phyloP scores from a whole-genome alignment of 768 basidiomycete genomes.

The Lentinula sp. region DNA sequence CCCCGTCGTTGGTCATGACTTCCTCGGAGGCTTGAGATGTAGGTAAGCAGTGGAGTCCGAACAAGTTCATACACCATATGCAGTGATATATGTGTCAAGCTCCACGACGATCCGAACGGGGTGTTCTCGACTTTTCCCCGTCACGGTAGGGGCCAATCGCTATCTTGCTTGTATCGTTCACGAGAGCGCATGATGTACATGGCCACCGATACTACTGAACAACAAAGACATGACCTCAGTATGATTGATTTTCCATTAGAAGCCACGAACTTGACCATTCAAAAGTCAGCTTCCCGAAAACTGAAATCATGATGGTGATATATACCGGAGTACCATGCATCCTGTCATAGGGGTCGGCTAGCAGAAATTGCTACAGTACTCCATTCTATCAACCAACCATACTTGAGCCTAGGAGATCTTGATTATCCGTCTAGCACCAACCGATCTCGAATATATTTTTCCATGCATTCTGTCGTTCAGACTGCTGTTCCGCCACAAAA shows the following conservation, averaged over 20 bases:
- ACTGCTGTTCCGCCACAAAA: not conserved
- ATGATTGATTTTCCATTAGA: no score
- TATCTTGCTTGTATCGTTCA: not conserved
- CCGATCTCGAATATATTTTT: not conserved
- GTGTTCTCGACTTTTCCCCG: not conserved
- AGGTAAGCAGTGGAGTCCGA: no score
- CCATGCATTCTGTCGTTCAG: not conserved
- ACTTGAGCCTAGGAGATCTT: not conserved
- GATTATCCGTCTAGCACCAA: not conserved
- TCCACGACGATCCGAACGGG: not conserved
- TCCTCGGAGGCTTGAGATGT: no score
- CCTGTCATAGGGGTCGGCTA: not conserved
- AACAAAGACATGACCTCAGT: not conserved
- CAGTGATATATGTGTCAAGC: not conserved
- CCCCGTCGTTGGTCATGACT: no score
- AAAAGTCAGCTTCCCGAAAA: not conserved
- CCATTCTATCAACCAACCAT: not conserved
- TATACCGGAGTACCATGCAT: not conserved
- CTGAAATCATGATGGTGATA: not conserved
- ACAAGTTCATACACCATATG: not conserved
- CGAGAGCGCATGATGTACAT: not conserved
- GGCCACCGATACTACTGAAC: not conserved
- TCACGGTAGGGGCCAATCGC: not conserved
- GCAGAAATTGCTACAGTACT: no score
- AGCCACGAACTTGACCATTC: not conserved